A percentile compares a stretch with the other conserved stretches of the same genome.
Conservation (phyloP, 495 filamentous ascomycete genomes). For the Penicilliopsis zonata region DNA sequence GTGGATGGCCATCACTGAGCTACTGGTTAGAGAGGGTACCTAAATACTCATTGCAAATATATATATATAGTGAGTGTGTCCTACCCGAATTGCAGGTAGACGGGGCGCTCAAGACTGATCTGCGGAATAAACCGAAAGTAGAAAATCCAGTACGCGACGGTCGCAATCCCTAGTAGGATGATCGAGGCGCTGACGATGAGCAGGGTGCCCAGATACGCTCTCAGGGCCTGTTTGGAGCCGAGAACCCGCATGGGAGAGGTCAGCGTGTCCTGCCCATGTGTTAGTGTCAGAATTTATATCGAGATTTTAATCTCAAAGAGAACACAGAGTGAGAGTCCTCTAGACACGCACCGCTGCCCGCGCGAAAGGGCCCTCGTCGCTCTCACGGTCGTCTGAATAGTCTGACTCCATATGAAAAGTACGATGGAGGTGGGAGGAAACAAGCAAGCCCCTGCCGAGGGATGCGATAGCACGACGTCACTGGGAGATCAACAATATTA, state of each 20-base stretch:
- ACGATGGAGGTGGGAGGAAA: too few relatives aligned
- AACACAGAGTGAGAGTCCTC: not conserved
- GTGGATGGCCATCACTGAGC: slow-evolving; percentile 26
- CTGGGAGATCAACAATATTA: too few relatives aligned
- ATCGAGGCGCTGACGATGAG: slow-evolving; percentile 47
- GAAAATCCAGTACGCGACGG: slow-evolving; percentile 60
- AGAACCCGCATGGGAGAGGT: slow-evolving; percentile 29
- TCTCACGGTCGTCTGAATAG: slow-evolving; percentile 7
- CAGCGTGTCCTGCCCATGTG: slow-evolving; percentile 16
- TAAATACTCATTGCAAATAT: not conserved
- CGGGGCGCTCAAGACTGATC: slow-evolving; percentile 46
- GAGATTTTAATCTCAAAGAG: not conserved
- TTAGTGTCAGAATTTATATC: slow-evolving; percentile 1
- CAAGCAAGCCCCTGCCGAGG: too few relatives aligned
- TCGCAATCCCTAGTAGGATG: slow-evolving; percentile 49
- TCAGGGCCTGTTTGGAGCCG: slow-evolving; percentile 53
- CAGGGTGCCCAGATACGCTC: slow-evolving; percentile 59
- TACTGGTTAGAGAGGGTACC: slow-evolving; percentile 1
- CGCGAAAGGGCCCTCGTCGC: slow-evolving; percentile 3
- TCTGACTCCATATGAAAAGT: slow-evolving; percentile 4
- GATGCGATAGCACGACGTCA: too few relatives aligned
- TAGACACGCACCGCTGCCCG: slow-evolving; percentile 7
- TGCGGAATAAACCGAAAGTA: slow-evolving; percentile 77
- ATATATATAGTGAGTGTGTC: slow-evolving; percentile 4
- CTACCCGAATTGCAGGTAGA: slow-evolving; percentile 77